phyloP scores from a whole-genome alignment of 768 basidiomycete species.

The Lanmaoa rubissima region DNA sequence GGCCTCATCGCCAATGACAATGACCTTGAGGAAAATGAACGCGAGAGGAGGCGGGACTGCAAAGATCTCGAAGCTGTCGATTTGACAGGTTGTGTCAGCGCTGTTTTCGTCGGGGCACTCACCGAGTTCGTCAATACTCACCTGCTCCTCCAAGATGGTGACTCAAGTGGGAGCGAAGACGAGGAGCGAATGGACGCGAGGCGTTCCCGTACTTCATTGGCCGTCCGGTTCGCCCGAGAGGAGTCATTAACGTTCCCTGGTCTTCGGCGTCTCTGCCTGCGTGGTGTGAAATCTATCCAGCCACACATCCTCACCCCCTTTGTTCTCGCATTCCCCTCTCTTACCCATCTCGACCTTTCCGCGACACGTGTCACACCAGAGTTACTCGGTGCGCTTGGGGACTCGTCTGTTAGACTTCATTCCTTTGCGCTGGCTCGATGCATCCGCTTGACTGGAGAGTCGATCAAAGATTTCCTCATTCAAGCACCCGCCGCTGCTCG shows the following conservation, averaged over 20 bases:
- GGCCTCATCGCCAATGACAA: constrained; percentile 45
- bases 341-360: constrained; percentile 90
- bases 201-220: constrained; percentile 34
- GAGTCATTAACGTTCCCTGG: constrained; percentile 65
- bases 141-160: constrained; percentile 43
- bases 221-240: constrained; percentile 34
- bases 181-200: constrained; percentile 31
- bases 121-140: constrained; percentile 77
- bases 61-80: constrained; percentile 86
- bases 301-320: constrained; percentile 68
- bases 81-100: constrained; percentile 91
- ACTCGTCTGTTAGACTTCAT: constrained; percentile 67
- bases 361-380: constrained; percentile 81
- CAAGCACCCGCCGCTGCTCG: constrained; percentile 59
- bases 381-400: constrained; percentile 64
- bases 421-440: constrained; percentile 87
- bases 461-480: constrained; percentile 72
- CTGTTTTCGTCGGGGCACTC: constrained; percentile 84
- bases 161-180: constrained; percentile 46
- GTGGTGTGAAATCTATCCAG: constrained; percentile 77
- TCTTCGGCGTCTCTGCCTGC: constrained; percentile 74
- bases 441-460: constrained; percentile 75
- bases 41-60: constrained; percentile 69
- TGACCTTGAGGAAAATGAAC: constrained; percentile 74
- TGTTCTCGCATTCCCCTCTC: constrained; percentile 76